These are phyloP conservation scores for Punctularia strigosozonata DNA, from an alignment of 768 basidiomycete species.

Conservation along the genomic window DNA sequence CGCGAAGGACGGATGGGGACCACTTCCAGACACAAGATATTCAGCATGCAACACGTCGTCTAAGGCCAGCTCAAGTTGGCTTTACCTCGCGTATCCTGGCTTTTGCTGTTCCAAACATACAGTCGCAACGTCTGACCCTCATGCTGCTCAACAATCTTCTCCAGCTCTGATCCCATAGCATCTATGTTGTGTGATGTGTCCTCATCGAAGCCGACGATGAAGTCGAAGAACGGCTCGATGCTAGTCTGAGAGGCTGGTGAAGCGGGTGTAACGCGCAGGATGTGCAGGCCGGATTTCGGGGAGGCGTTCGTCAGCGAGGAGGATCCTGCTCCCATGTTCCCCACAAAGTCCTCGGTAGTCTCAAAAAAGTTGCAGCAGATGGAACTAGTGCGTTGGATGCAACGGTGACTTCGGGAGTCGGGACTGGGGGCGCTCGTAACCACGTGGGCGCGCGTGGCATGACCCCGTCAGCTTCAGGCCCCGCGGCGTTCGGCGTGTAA, in stretches of 20 bases:
- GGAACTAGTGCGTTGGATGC: too few species aligned
- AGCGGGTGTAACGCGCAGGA: slow-evolving; percentile 77
- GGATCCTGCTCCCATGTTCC: slow-evolving; percentile 67
- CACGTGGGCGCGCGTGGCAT: too few species aligned
- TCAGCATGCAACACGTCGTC: neutral
- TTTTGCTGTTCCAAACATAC: slow-evolving; percentile 79
- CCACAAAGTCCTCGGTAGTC: too few species aligned
- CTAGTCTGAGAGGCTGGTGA: slow-evolving; percentile 81
- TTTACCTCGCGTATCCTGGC: slow-evolving; percentile 56
- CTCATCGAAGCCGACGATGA: slow-evolving; percentile 85
- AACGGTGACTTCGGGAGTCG: too few species aligned
- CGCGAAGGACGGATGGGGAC: slow-evolving; percentile 80
- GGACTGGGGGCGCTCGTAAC: too few species aligned
- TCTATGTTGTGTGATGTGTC: slow-evolving; percentile 51
- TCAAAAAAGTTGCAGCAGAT: too few species aligned
- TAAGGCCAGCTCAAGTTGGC: neutral
- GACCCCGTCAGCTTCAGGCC: too few species aligned
- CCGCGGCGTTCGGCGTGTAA: too few species aligned
- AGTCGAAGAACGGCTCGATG: slow-evolving; percentile 94
- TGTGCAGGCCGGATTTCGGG: slow-evolving; percentile 61
- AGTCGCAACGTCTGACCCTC: slow-evolving; percentile 62
- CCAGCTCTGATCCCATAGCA: slow-evolving; percentile 56
- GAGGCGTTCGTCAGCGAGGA: slow-evolving; percentile 37
- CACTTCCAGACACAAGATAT: slow-evolving; percentile 30
- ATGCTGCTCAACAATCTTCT: slow-evolving; percentile 73